phyloP scores from a whole-genome alignment of 2,329 filamentous ascomycete species.

The Akanthomyces lecanii region DNA sequence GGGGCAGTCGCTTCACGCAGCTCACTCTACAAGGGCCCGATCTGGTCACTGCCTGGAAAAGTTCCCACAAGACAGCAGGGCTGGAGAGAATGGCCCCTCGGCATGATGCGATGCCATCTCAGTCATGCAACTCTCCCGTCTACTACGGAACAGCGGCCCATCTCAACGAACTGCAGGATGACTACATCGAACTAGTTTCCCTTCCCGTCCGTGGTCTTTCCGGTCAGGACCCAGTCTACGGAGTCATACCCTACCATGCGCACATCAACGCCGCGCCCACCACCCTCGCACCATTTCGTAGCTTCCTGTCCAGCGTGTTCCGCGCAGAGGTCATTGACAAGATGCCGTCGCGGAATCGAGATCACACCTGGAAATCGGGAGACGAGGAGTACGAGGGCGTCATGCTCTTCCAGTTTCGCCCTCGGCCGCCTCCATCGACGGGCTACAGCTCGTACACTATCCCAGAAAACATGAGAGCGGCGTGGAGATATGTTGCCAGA shows the following conservation, averaged over 20 bases:
- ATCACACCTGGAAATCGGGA: neutral
- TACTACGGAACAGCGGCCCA: neutral
- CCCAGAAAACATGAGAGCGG: neutral
- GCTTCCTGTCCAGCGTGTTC: neutral
- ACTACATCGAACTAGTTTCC: no score
- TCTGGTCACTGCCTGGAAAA: neutral
- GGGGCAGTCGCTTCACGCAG: neutral
- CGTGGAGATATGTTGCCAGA: no score
- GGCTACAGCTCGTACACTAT: neutral
- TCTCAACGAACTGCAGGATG: neutral
- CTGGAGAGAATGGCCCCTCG: neutral
- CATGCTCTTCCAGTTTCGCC: neutral
- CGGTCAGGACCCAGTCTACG: neutral
- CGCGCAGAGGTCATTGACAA: neutral
- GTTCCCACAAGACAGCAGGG: neutral
- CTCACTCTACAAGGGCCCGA: neutral
- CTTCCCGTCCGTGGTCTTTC: neutral
- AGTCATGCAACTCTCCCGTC: neutral
- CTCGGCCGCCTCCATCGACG: neutral
- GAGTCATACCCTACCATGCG: neutral
- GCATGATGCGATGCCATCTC: neutral
- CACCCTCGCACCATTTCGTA: neutral
- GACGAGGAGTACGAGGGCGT: neutral
- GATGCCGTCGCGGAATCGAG: neutral
- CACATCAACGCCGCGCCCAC: neutral